phyloP scores from a whole-genome alignment of 2,329 filamentous ascomycete species.

The Zymoseptoria ardabiliae region DNA sequence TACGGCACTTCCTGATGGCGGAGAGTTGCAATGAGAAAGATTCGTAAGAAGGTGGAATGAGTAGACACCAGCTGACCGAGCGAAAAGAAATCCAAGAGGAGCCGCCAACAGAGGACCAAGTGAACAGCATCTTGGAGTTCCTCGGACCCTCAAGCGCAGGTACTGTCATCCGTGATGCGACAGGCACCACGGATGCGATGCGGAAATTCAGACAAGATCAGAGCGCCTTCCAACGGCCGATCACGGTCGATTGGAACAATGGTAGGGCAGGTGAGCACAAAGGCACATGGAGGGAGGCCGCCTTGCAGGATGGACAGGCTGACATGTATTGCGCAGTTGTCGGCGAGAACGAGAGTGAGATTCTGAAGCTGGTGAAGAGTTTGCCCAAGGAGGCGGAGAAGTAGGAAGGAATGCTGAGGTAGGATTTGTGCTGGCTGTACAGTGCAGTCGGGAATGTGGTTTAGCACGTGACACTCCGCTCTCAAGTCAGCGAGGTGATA shows the following conservation, averaged over 20 bases:
- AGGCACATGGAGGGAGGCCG: background rate
- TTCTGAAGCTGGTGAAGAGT: slow-evolving; percentile 68
- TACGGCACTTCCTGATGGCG: slow-evolving; percentile 14
- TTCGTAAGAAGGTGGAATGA: background rate
- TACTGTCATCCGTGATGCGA: slow-evolving; percentile 68
- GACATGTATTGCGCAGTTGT: slow-evolving; percentile 40
- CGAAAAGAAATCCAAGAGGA: slow-evolving; percentile 63
- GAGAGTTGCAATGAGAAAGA: background rate
- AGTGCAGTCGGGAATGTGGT: background rate
- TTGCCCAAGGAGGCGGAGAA: slow-evolving; percentile 38
- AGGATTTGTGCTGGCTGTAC: background rate
- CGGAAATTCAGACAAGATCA: slow-evolving; percentile 65
- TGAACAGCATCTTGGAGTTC: slow-evolving; percentile 78
- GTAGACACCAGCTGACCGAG: slow-evolving; percentile 4
- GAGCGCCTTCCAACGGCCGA: slow-evolving; percentile 63
- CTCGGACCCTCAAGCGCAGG: slow-evolving; percentile 55
- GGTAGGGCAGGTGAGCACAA: slow-evolving; percentile 59
- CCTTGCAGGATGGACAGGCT: background rate
- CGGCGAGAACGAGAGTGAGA: slow-evolving; percentile 80
- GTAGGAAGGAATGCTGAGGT: background rate
- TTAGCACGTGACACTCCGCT: background rate
- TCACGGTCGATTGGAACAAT: slow-evolving; percentile 92
- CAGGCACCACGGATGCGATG: slow-evolving; percentile 67
- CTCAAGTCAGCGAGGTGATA: background rate
- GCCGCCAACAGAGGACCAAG: slow-evolving; percentile 71